phyloP scores from a whole-genome alignment of 352 stramenopile genomes.

The Phytophthora hybrid region DNA sequence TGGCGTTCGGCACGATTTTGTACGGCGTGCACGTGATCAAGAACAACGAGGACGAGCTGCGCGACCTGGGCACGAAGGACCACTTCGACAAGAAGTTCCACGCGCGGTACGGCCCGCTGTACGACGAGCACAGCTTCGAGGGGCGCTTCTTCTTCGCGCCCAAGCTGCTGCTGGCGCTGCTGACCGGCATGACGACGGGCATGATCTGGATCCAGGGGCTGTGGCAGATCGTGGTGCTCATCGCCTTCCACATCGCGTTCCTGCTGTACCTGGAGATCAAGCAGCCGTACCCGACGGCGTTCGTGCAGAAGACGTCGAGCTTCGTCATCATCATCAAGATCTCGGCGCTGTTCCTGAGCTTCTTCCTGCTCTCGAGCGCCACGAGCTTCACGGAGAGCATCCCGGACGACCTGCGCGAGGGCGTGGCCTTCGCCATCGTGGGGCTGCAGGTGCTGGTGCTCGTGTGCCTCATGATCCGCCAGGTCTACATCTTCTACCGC shows the following conservation, averaged over 20 bases:
- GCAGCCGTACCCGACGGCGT: constrained; percentile 81
- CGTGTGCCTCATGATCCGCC: constrained; percentile 81
- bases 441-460: constrained; percentile 85
- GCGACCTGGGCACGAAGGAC: constrained; percentile 82
- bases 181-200: constrained; percentile 83
- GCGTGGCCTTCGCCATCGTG: constrained; percentile 84
- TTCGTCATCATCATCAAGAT: constrained; percentile 94
- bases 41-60: constrained; percentile 82
- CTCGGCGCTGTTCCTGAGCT: constrained; percentile 80
- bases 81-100: constrained; percentile 90
- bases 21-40: constrained; percentile 80
- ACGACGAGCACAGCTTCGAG: constrained; percentile 91
- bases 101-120: constrained; percentile 79
- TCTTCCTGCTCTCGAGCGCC: constrained; percentile 82
- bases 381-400: constrained; percentile 75
- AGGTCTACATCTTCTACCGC: constrained; percentile 89
- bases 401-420: constrained; percentile 75
- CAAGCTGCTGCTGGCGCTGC: constrained; percentile 79
- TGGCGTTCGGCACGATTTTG: constrained; percentile 80
- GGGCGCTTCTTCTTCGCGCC: constrained; percentile 89
- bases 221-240: constrained; percentile 80
- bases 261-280: constrained; percentile 87
- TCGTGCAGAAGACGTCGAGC: constrained; percentile 87
- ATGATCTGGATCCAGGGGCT: constrained; percentile 81
- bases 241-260: constrained; percentile 82